Percentiles rank a stretch among this genome's conserved stretches.
phyloP scores from a whole-genome alignment of 495 filamentous ascomycete species.

The Elaphomyces granulatus region DNA sequence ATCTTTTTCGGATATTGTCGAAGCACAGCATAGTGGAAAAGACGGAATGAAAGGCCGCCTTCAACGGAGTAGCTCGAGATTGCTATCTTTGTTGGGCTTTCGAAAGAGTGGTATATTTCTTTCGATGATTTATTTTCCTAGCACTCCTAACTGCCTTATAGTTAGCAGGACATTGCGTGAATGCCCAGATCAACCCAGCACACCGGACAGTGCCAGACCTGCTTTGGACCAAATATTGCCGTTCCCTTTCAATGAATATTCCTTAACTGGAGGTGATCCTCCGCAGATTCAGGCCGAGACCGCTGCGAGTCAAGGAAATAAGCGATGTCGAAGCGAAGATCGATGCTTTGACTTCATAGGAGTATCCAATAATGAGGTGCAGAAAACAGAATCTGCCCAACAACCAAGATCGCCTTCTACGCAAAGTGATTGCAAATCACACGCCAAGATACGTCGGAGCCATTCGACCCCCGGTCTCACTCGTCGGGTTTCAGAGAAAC shows the following conservation, averaged over 20 bases:
- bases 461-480: constrained; percentile 17
- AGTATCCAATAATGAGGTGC: not conserved
- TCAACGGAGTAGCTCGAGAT: constrained; percentile 22
- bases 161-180: constrained; percentile 1
- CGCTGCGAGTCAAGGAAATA: not conserved
- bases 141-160: constrained; percentile 1
- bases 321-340: constrained; percentile 1
- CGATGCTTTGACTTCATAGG: not conserved
- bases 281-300: not conserved
- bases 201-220: constrained; percentile 7
- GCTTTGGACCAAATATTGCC: not conserved
- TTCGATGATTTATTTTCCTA: not conserved
- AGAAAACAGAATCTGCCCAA: not conserved
- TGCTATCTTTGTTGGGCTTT: constrained; percentile 25
- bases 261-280: not conserved
- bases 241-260: not conserved
- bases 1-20: constrained; percentile 13
- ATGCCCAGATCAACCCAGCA: constrained; percentile 3
- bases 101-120: constrained; percentile 5
- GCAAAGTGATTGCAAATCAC: constrained; percentile 3
- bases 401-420: not conserved
- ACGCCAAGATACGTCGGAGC: constrained; percentile 7
- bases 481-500: constrained; percentile 32
- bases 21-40: constrained; percentile 1
- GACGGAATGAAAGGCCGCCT: constrained; percentile 15